Base-by-base conservation (phyloP, 768 basidiomycete species). In the Amanita fuliginea region DNA sequence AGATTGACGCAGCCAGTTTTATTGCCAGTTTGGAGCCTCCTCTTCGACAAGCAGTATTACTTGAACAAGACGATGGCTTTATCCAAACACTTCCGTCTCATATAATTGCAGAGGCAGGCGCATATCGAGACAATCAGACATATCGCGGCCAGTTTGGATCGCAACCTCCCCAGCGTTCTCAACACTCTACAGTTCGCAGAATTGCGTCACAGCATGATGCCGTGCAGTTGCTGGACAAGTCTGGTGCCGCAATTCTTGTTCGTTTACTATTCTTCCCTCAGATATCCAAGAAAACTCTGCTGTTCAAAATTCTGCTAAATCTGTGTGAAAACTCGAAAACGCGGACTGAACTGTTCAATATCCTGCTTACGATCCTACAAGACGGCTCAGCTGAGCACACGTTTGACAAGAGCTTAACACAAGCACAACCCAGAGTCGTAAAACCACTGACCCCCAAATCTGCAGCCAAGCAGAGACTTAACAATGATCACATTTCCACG, bases 181-280 rank as follows among this genome's bases (percentile, higher is more conserved):
- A 10, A 62, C 66, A 24, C 52, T 61, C 63, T 3, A 56, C 65
- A 1, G 57, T 67, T 3, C 75, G 77, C 33, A 88, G 86, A 59
- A 64, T 69, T 16, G 60, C 71, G 26, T 66, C 70, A 8, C 74
- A 78, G 34, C 84, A 94, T 34, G 94, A 99, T 56, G 88, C 94
- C 2, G 88, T 97, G 24, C 88, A 91, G 59, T 78, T 99, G 1
- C 76, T 99, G 40, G 96, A 99, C 62, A 95, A 89, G 58, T 64
- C 77, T 5, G 90, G 92, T 11, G 78, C 98, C 41, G 88, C 93
- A 0, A 83, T 85, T 19, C 80, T 99, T 14, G 81, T 97, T 36
- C 82, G 94, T 46, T 78, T 98, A 6, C 76, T 99, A 18, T 99
- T 99, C 74, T 96, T 92, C 75, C 96, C 96, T 3, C 90, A 96